Base-by-base conservation (phyloP, 176 grass and related monocot genomes). In the Rhynchospora tenuis region DNA sequence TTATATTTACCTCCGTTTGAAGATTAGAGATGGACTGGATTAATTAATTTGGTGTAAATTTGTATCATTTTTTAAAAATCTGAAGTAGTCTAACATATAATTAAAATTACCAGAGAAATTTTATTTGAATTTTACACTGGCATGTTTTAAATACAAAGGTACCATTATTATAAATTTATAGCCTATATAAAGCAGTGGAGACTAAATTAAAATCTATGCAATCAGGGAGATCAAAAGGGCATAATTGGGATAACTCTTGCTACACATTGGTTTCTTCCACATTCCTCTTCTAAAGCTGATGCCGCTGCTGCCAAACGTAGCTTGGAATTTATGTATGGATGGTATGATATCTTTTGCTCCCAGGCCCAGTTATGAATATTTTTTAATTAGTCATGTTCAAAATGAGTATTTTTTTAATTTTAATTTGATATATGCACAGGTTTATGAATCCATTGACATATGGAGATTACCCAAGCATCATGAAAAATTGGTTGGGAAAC, bases 291-390 rank as follows among this genome's bases (percentile, higher is more conserved):
- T 0, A 65, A 62, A 17, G 56, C 73, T 16, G 56, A 91, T 66
- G 1, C 1, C 0, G 62, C 50, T 45, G 90, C 90, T 17, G 64
- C 50, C 1, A 19, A 74, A 16, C 58, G 86, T 43, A 75, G 47
- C 63, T 65, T 91, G 17, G 89, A 91, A 59, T 88, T 88, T 72
- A 65, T 78, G 26, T 78, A 69, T 33, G 86, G 83, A 22, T 88
- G 89, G 86, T 80, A 59, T 14, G 31, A 23, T 65, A 31, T 64
- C 50, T 61, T 11, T 19, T 48, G 19, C 27, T 9, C 76, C 28
- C 0, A 33, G 71, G 1, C 22, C 9, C 1, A 31, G 16, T 17
- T 46, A 46, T 50, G 4, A 59, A 62, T 13, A 4, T 48, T 15
- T 38, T 38, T 38, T 38, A 38, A 38, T 75, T n/a, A 7, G 17